Conservation (phyloP, 768 basidiomycete genomes). For the Nidularia sp. region DNA sequence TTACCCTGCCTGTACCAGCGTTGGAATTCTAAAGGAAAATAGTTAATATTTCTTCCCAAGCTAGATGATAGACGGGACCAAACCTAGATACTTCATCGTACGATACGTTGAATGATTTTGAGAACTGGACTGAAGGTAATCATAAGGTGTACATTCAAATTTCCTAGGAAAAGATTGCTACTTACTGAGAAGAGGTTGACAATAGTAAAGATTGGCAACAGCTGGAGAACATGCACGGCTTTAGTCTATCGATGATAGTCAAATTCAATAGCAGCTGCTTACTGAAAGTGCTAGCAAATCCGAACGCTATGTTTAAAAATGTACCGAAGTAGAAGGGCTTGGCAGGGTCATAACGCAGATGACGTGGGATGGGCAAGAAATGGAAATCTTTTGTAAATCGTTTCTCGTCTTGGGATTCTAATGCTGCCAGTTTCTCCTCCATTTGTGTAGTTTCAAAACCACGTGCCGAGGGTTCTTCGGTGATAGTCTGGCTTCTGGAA, state of each 20-base stretch:
- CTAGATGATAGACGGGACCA: background rate
- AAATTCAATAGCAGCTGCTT: background rate
- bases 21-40: constrained; percentile 15
- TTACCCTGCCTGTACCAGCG: constrained; percentile 48
- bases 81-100: constrained; percentile 15
- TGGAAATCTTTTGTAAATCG: constrained; percentile 43
- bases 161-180: constrained; percentile 4
- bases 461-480: background rate
- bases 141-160: background rate
- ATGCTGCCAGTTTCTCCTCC: background rate
- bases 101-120: constrained; percentile 22
- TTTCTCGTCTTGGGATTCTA: background rate
- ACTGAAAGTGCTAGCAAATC: constrained; percentile 57
- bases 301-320: constrained; percentile 52
- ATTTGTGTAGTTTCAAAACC: background rate
- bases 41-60: background rate
- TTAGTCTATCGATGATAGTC: background rate
- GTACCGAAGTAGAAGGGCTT: constrained; percentile 51
- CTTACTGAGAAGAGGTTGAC: constrained; percentile 73
- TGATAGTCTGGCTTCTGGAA: background rate
- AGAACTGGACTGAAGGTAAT: constrained; percentile 33
- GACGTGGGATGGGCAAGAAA: constrained; percentile 59
- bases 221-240: constrained; percentile 23
- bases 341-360: constrained; percentile 45
- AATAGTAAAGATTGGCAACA: constrained; percentile 80